Base-by-base conservation (phyloP, 306 rosid genomes). In the Dalbergia cochinchinensis region DNA sequence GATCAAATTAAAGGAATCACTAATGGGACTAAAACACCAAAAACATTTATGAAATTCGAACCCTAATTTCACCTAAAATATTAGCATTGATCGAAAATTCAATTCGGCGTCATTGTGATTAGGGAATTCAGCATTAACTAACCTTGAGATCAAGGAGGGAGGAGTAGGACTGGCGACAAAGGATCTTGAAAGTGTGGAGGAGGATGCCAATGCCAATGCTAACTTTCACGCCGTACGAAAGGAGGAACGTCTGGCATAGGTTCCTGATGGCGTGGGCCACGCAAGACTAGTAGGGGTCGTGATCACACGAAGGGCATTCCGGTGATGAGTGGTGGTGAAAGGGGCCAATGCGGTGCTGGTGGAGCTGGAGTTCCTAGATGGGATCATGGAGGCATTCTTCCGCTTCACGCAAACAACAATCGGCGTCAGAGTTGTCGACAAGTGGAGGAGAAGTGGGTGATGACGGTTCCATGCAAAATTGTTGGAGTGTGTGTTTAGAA, bases 131-230 rank as follows among this genome's bases (percentile, higher is more conserved):
- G 64, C n/a, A 6, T 44, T 71, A 16, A 71, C 74, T 11, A 67
- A 91, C 97, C 97, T 91, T 94, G 19, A 94, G 98, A 88, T 94
- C 97, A 60, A 94, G 94, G 50, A 94, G 94, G 10, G 98, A 94
- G 22, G 98, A 91, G 81, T 92, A 92, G 13, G 97, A 91, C 53
- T 92, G 98, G 4, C 92, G 15, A 14, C 99, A 91, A 22, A 64
- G 94, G n/a, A 92, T 97, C 91, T 92, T 94, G 86, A 94, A 94
- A 4, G 99, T 97, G 71, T 97, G 99, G 75, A 94, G 99, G 55
- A 94, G 95, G 61, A 94, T 94, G 7, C 99, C 99, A 34, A 92
- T 90, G 51, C 99, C 97, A 7, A 90, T 97, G 20, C 97, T n/a
- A n/a, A n/a, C n/a, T n/a, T n/a, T 66, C 61, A 94, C 95, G 75